Base-by-base conservation (phyloP, 2,329 filamentous ascomycete species). In the Didymella lethalis region DNA sequence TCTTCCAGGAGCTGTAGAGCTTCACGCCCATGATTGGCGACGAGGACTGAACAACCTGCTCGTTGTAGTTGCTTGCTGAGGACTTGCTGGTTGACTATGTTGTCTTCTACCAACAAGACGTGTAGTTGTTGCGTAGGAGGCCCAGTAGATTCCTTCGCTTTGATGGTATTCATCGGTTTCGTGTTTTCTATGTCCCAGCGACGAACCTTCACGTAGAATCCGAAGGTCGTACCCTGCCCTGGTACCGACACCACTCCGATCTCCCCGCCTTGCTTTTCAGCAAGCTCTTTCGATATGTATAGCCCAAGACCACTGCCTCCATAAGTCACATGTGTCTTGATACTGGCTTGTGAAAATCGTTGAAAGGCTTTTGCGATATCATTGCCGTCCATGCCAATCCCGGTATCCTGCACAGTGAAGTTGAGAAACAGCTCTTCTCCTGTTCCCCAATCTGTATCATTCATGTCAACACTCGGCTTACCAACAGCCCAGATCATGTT, bases 31-130 rank as follows among this genome's bases (percentile, higher is more conserved):
- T 77, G 72, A 41, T 75, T 75, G 5, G 75, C 75, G 3, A 75
- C 68, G 4, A 65, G 63, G 4, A 75, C 68, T 2, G 62, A 28
- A 29, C 69, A 74, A 2, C 67, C 69, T 1, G 69, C 66, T 57
- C 76, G 77, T 45, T 65, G 67, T 18, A 77, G 65, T 47, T 77
- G 72, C 36, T 69, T 75, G 29, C 66, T 59, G 0, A 78, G 64
- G 4, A 78, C 73, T 44, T 69, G 67, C 29, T 77, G 75, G 43
- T 77, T 78, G 48, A 78, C 75, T 4, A 75, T 47, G 46, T 78
- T 78, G 59, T 78, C 75, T 55, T 78, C 76, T 1, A 78, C 76
- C 2, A 77, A 58, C 1, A 78, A 59, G 2, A 78, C 64, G 25
- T 67, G 54, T 4, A 76, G 61, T 26, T 12, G 47, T 29, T 23